Conservation (phyloP, 768 basidiomycete genomes). For the Naganishia vishniacii region DNA sequence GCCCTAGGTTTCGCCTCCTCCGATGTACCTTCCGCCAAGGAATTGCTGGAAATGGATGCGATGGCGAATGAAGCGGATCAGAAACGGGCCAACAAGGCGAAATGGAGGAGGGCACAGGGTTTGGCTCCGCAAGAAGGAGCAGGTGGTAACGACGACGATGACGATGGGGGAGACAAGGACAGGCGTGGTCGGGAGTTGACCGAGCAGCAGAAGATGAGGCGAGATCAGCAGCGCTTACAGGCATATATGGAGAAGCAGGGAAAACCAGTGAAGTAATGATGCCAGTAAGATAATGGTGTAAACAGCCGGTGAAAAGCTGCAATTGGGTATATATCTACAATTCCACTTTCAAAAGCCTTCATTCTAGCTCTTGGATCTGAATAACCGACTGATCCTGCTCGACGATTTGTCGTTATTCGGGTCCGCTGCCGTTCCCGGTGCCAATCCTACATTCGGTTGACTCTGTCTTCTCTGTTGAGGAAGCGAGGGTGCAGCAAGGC, state of each 20-base stretch:
- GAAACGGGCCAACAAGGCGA: conserved; percentile 65
- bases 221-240: conserved; percentile 14
- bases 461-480: background rate
- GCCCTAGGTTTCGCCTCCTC: conserved; percentile 53
- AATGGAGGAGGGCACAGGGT: conserved; percentile 47
- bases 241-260: conserved; percentile 10
- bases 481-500: background rate
- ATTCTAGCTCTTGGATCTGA: conserved; percentile 18
- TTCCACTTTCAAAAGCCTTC: background rate
- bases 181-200: conserved; percentile 8
- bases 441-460: background rate
- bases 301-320: too few relatives aligned
- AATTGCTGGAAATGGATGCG: conserved; percentile 71
- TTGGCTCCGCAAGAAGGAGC: conserved; percentile 39
- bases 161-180: conserved; percentile 1
- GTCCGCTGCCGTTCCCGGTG: background rate
- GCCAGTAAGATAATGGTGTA: background rate
- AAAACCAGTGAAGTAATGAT: conserved; percentile 1
- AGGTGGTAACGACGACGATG: conserved; percentile 28
- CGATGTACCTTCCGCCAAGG: conserved; percentile 71
- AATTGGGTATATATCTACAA: conserved; percentile 4
- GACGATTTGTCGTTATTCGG: background rate
- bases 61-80: conserved; percentile 63
- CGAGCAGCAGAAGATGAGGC: conserved; percentile 2
- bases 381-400: conserved; percentile 9